Evolutionary conservation across 192 early-diverging fungal genomes (phyloP).

Genomic region (Mortierella antarctica): DNA sequence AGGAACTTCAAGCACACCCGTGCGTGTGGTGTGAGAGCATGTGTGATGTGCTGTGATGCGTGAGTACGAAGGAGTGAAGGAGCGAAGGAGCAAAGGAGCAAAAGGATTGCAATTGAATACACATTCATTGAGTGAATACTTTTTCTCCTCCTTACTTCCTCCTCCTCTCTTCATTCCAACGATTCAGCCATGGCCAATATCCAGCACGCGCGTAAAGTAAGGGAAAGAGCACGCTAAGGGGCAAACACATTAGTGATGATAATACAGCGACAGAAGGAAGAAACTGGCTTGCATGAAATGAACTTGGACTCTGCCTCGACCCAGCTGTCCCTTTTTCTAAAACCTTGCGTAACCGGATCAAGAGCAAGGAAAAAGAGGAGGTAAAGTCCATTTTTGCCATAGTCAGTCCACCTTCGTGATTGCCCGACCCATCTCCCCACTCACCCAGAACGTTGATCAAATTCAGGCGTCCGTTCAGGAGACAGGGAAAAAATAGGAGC

Average conservation of each 20-base stretch:
- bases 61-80: too few relatives aligned
- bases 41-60: neutral
- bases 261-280: neutral
- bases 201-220: neutral
- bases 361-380: too few relatives aligned
- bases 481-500: too few relatives aligned
- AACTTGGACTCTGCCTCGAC: conserved; percentile 3
- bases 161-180: conserved; percentile 25
- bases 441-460: too few relatives aligned
- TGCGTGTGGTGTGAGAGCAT: neutral
- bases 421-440: too few relatives aligned
- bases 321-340: neutral
- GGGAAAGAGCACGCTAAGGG: conserved; percentile 6
- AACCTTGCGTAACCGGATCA: too few relatives aligned
- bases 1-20: conserved; percentile 10
- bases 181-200: neutral
- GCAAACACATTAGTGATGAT: neutral
- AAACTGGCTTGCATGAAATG: conserved; percentile 19
- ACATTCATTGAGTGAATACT: neutral
- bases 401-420: too few relatives aligned
- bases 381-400: too few relatives aligned
- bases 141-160: neutral
- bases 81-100: too few relatives aligned
- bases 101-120: too few relatives aligned
- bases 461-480: too few relatives aligned